phyloP scores from a whole-genome alignment of 2,329 filamentous ascomycete genomes.

The Gremmenia infestans region DNA sequence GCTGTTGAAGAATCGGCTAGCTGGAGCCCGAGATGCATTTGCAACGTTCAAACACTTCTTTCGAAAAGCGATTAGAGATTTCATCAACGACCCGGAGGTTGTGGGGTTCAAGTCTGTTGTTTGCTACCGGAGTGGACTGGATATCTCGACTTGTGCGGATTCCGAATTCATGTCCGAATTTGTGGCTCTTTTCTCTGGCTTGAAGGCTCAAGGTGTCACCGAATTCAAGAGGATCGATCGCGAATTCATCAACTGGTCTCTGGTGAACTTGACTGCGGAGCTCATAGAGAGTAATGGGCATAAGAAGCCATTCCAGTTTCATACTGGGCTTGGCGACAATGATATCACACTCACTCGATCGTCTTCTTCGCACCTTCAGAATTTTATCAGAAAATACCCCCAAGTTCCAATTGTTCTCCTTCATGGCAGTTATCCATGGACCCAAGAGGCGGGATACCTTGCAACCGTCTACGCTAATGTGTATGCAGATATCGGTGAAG shows the following conservation, averaged over 20 bases:
- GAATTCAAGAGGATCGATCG: constrained; percentile 53
- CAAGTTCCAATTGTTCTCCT: constrained; percentile 70
- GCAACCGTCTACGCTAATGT: constrained; percentile 73
- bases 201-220: constrained; percentile 15
- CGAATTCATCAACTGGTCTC: constrained; percentile 61
- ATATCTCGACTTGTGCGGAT: constrained; percentile 42
- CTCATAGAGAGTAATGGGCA: constrained; percentile 45
- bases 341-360: constrained; percentile 66
- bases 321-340: constrained; percentile 77
- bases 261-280: constrained; percentile 60
- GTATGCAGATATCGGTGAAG: constrained; percentile 77
- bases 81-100: constrained; percentile 61
- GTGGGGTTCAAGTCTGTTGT: constrained; percentile 80
- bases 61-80: constrained; percentile 45
- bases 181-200: constrained; percentile 26
- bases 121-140: constrained; percentile 73
- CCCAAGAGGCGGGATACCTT: constrained; percentile 71
- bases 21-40: constrained; percentile 33
- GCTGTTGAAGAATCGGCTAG: constrained; percentile 34
- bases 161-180: constrained; percentile 19
- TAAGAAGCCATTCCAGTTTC: constrained; percentile 76
- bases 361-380: constrained; percentile 71
- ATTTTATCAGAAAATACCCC: constrained; percentile 64
- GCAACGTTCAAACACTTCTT: constrained; percentile 35
- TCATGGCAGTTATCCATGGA: constrained; percentile 78